Conservation (phyloP, 2,329 filamentous ascomycete species). For the Fusarium albosuccineum region DNA sequence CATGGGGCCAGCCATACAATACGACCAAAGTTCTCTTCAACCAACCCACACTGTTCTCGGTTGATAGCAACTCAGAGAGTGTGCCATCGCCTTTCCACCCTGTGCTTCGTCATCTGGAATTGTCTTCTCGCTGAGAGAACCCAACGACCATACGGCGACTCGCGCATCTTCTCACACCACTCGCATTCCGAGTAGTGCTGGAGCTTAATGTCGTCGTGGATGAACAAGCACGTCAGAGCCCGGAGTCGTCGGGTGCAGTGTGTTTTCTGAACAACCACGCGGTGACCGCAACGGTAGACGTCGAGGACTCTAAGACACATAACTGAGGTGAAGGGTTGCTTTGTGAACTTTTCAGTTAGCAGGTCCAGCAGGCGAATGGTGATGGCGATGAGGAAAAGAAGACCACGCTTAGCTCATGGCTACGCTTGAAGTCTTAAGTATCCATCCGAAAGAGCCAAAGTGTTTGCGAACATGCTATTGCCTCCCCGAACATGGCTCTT, state of each 20-base stretch:
- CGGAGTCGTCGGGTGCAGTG: constrained; percentile 38
- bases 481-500: too few species aligned
- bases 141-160: background rate
- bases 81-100: background rate
- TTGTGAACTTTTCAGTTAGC: background rate
- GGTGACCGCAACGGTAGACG: constrained; percentile 48
- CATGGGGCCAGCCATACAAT: too few species aligned
- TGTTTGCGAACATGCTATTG: too few species aligned
- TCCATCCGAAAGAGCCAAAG: too few species aligned
- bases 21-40: too few species aligned
- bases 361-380: too few species aligned
- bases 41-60: too few species aligned
- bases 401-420: too few species aligned
- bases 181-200: background rate
- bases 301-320: constrained; percentile 21
- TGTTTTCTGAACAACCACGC: constrained; percentile 43
- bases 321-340: background rate
- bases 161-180: background rate
- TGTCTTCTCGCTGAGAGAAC: background rate
- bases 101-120: background rate
- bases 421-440: too few species aligned
- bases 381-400: too few species aligned
- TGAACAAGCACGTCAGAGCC: constrained; percentile 4
- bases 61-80: background rate
- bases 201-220: constrained; percentile 3